These are phyloP conservation scores for Tylopilus sp. DNA, from an alignment of 1,284 basidiomycete species.

Conservation along the genomic window DNA sequence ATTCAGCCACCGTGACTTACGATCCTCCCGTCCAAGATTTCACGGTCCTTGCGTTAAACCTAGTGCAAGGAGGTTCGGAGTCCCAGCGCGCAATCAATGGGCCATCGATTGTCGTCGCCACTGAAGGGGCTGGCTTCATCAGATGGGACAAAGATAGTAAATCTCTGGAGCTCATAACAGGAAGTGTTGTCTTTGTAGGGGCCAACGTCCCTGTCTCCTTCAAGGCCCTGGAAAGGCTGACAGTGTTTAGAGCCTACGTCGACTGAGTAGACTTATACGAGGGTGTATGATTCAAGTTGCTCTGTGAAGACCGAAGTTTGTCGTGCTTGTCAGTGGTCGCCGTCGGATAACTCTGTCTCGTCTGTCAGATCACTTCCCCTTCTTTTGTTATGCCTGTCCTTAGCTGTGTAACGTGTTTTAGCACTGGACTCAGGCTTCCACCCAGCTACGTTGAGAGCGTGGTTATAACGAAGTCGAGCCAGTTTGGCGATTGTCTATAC, in stretches of 20 bases:
- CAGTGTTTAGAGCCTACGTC: conserved; percentile 68
- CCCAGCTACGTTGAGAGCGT: no score
- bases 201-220: conserved; percentile 56
- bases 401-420: no score
- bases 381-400: no score
- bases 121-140: conserved; percentile 63
- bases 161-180: conserved; percentile 51
- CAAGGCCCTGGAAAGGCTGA: conserved; percentile 35
- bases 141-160: conserved; percentile 41
- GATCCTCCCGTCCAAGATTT: conserved; percentile 96
- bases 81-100: conserved; percentile 65
- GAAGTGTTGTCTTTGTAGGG: conserved; percentile 85
- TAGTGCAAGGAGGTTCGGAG: conserved; percentile 50
- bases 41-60: conserved; percentile 68
- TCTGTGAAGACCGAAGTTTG: no score
- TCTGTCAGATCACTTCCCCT: no score
- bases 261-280: no score
- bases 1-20: conserved; percentile 50
- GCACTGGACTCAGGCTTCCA: no score
- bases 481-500: no score
- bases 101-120: conserved; percentile 81
- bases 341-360: no score
- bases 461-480: no score
- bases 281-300: no score
- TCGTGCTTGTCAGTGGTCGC: no score